These are phyloP conservation scores for Pisolithus tinctorius DNA, from an alignment of 768 basidiomycete genomes.

Conservation along the genomic window DNA sequence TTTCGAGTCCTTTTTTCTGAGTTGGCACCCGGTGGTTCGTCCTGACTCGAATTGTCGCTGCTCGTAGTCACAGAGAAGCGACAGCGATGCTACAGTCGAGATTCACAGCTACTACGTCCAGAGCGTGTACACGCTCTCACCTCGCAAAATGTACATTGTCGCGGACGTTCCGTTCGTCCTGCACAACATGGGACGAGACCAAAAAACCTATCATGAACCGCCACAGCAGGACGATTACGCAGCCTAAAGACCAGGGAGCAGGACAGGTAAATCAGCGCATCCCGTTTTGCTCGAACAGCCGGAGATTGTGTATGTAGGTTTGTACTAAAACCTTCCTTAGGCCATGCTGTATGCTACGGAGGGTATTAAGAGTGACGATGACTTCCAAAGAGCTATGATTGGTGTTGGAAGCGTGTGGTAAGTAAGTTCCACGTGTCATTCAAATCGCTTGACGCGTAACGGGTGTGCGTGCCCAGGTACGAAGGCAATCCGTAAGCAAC, in stretches of 20 bases:
- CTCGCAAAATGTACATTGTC: conserved; percentile 10
- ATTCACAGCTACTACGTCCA: conserved; percentile 9
- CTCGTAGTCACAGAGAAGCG: neutral
- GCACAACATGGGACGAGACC: conserved; percentile 28
- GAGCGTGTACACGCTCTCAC: conserved; percentile 5
- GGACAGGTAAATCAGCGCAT: conserved; percentile 56
- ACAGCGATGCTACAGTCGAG: conserved; percentile 17
- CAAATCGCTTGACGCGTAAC: neutral
- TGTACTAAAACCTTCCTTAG: conserved; percentile 31
- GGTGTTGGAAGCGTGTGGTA: conserved; percentile 96
- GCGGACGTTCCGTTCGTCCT: conserved; percentile 33
- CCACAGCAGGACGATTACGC: conserved; percentile 78
- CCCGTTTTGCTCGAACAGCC: neutral
- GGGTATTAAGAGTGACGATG: conserved; percentile 69
- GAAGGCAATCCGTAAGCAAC: conserved; percentile 91
- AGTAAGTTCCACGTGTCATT: conserved; percentile 18
- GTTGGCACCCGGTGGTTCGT: neutral
- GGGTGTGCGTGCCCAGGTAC: conserved; percentile 55
- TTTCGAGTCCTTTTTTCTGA: conserved; percentile 4
- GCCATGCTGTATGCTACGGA: conserved; percentile 99
- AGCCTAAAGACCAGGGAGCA: conserved; percentile 91
- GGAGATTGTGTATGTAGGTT: neutral
- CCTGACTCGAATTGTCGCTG: neutral
- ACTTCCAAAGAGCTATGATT: conserved; percentile 96
- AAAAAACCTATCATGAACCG: conserved; percentile 48